A percentile compares a stretch with the other conserved stretches of the same genome.
Evolutionary conservation across 1,139 yeast genomes (phyloP).

Genomic region (Yamadazyma triangularis): DNA sequence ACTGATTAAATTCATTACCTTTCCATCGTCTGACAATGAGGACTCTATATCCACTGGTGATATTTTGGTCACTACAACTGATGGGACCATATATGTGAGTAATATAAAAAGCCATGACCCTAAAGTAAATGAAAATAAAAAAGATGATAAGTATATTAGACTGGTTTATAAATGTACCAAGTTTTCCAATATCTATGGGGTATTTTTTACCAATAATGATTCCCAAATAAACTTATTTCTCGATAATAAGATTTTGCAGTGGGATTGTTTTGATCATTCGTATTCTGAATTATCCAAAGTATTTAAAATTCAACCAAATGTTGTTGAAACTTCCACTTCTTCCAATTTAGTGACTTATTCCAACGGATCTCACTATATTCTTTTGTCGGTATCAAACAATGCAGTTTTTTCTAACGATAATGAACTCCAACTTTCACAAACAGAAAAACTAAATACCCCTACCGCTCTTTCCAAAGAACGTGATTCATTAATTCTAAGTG

Average conservation of each 20-base stretch:
- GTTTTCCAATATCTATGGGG: slow-evolving; percentile 13
- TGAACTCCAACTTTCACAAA: slow-evolving; percentile 21
- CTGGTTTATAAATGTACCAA: slow-evolving; percentile 18
- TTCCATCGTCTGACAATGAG: slow-evolving; percentile 9
- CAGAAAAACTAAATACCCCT: slow-evolving; percentile 11
- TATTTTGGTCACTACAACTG: slow-evolving; percentile 26
- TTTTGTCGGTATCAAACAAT: slow-evolving; percentile 11
- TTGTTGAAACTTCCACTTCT: not conserved
- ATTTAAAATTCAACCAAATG: slow-evolving; percentile 21
- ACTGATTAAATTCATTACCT: slow-evolving; percentile 22
- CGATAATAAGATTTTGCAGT: slow-evolving; percentile 16
- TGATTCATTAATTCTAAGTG: slow-evolving; percentile 15
- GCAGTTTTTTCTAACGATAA: slow-evolving; percentile 24
- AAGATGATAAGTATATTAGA: slow-evolving; percentile 36
- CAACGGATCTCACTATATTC: slow-evolving; percentile 10
- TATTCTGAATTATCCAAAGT: slow-evolving; percentile 25
- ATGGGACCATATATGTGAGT: slow-evolving; percentile 26
- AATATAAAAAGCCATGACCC: slow-evolving; percentile 23
- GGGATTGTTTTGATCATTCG: slow-evolving; percentile 35
- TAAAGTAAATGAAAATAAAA: slow-evolving; percentile 17
- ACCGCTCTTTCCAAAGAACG: slow-evolving; percentile 4
- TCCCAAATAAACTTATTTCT: slow-evolving; percentile 21
- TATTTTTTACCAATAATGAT: slow-evolving; percentile 20
- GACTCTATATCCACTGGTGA: slow-evolving; percentile 18
- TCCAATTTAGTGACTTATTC: not conserved